phyloP scores from a whole-genome alignment of 305 asterid species.

The Salvia sclarea region DNA sequence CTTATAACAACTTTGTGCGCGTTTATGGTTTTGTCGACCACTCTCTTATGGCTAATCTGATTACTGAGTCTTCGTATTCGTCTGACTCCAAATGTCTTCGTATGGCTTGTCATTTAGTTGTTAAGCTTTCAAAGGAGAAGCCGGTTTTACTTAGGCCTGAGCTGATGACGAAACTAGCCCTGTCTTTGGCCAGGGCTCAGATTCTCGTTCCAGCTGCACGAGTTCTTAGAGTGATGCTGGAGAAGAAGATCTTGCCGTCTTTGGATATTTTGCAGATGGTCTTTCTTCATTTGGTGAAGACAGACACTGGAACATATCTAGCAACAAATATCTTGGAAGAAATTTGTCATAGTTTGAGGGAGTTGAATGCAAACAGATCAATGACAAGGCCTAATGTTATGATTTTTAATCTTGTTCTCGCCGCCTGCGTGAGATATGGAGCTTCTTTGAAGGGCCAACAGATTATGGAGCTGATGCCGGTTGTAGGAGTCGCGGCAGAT shows the following conservation, averaged over 20 bases:
- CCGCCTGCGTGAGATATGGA: conserved; percentile 71
- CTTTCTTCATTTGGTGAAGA: conserved; percentile 75
- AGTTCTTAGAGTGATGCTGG: conserved; percentile 64
- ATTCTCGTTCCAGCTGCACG: conserved; percentile 61
- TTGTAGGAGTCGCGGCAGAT: conserved; percentile 61
- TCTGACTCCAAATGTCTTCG: conserved; percentile 56
- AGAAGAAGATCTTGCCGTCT: conserved; percentile 50
- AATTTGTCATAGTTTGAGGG: conserved; percentile 45
- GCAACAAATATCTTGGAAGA: conserved; percentile 76
- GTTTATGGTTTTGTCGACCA: conserved; percentile 67
- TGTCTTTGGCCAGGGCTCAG: conserved; percentile 76
- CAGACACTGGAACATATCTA: conserved; percentile 55
- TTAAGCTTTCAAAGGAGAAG: conserved; percentile 55
- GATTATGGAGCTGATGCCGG: conserved; percentile 77
- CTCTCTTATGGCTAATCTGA: conserved; percentile 46
- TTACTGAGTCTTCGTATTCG: conserved; percentile 65
- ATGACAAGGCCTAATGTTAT: conserved; percentile 51
- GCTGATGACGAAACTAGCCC: conserved; percentile 55
- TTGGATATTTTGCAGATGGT: conserved; percentile 48
- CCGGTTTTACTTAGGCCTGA: conserved; percentile 48
- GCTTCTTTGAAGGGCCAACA: conserved; percentile 64
- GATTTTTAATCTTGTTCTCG: conserved; percentile 81
- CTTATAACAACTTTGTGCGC: conserved; percentile 59
- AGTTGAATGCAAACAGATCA: conserved; percentile 38
- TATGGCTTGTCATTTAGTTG: conserved; percentile 58